Evolutionary conservation across 257 asterid genomes (phyloP), one percentile per base, ranked within the genome.

Genomic region (Ajuga chamaepitys): DNA sequence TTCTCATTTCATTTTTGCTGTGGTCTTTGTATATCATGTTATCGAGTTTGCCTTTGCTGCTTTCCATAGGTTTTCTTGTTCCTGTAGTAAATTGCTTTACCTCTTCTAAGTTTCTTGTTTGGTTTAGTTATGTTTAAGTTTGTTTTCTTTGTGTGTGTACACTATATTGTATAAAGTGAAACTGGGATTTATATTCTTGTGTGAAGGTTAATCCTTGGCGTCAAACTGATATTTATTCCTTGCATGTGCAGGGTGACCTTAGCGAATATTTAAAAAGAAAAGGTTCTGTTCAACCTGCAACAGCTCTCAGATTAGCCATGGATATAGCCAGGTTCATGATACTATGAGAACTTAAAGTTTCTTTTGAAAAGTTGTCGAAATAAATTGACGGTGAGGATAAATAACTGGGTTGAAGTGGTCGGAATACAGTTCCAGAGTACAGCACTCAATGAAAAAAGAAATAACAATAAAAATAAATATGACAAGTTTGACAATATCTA

Each of bases 251-350:
- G 98, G 95, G 97, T 9, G 97, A 93, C 77, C 88, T 93, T 25
- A 74, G 72, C 61, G 81, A 82, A 64, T 89, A 72, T 68, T 78
- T 93, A 81, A 83, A 74, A 71, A 75, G 12, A 56, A 85, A 76
- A 71, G 91, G 89, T 26, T 76, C 94, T 34, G 89, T 93, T 60
- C 87, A 81, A 80, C 97, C 98, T 18, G 79, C 83, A 40, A 80
- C 75, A 46, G 98, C 96, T 74, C 79, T 93, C 83, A 83, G 85
- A 86, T 84, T 84, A 60, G 98, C 98, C 2, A 65, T 93, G 87
- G 99, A 93, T 75, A 84, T 93, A 68, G 96, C 96, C 62, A 89
- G 98, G 98, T 92, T 45, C 47, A 11, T 51, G 66, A 17, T 68
- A 20, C 30, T 40, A 55, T 42, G 21, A 45, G 13, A 41, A 46